Base-by-base conservation (phyloP, 495 filamentous ascomycete species). In the Tuber melanosporum region DNA sequence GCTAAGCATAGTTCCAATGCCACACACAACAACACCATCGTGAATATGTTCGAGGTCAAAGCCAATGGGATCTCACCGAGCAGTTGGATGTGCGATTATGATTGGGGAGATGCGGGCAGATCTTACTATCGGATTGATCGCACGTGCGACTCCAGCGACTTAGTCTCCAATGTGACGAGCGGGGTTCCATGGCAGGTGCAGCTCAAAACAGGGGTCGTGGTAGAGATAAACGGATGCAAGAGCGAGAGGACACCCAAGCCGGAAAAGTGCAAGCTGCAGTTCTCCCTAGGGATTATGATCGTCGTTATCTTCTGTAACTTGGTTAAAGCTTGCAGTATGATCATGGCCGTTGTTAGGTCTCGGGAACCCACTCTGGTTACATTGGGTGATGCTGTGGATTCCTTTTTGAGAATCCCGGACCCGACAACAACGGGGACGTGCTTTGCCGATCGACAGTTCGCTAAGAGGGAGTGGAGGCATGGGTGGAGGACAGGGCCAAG, bases 241-340 rank as follows among this genome's bases (percentile, higher is more conserved):
- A 71, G 70, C 6, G 76, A 77, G 62, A 32, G 1, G 20, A 71
- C 70, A 44, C 20, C 39, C 39, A 41, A 41, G 39, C 39, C n/a
- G 0, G 76, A 70, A 36, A 70, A n/a, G 39, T 77, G 76, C 42
- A 84, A 76, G 44, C 71, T 87, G 19, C 80, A 84, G 43, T 84
- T 85, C 47, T 78, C 75, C 43, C 73, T 85, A 43, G 79, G 80
- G 2, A 76, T 87, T 20, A 81, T 84, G 41, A 73, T 85, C 15
- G 73, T 19, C 45, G 45, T 47, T 47, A 47, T 47, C 45, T 47
- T 17, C 17, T 47, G 45, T 17, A 47, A 47, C 15, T 3, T 47
- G 3, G 45, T 47, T 19, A 47, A 47, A 3, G 45, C 45, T 47
- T 47, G 45, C 45, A 62, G 80, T 9, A 82, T 87, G 62, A 74